A percentile compares a stretch with the other conserved stretches of the same genome.
phyloP scores from a whole-genome alignment of 441 rosid genomes.

The California macrophylla region DNA sequence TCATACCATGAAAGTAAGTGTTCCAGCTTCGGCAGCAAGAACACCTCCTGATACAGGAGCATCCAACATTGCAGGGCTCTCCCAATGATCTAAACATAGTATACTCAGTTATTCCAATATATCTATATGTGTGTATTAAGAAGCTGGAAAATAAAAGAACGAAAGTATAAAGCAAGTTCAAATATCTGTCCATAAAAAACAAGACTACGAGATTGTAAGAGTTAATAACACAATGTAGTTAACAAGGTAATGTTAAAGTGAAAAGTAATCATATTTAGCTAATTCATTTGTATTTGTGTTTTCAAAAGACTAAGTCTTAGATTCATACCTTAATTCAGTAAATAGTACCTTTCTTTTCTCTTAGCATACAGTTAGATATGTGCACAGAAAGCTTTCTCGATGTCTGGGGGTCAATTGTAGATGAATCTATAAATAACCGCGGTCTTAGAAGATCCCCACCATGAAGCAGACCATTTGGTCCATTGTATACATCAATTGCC shows the following conservation, averaged over 20 bases:
- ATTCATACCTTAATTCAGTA: slow-evolving; percentile 4
- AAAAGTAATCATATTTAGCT: not conserved
- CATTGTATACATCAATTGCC: slow-evolving; percentile 79
- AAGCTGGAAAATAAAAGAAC: not conserved
- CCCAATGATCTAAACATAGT: slow-evolving; percentile 37
- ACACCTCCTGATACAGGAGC: slow-evolving; percentile 97
- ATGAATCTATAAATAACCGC: slow-evolving; percentile 66
- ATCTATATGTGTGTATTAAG: not conserved
- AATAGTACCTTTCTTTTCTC: slow-evolving; percentile 45
- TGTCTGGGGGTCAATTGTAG: slow-evolving; percentile 80
- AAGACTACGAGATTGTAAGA: not conserved
- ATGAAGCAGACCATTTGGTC: slow-evolving; percentile 60
- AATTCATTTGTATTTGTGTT: not conserved
- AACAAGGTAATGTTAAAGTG: not conserved
- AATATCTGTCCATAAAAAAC: not conserved
- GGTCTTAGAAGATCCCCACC: slow-evolving; percentile 52
- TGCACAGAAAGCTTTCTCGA: slow-evolving; percentile 57
- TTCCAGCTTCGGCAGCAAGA: slow-evolving; percentile 73
- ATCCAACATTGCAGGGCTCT: slow-evolving; percentile 72
- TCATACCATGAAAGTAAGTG: slow-evolving; percentile 75
- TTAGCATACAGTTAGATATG: slow-evolving; percentile 45
- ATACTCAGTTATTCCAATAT: not conserved
- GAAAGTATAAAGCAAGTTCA: not conserved
- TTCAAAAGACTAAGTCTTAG: slow-evolving; percentile 2
- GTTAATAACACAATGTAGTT: not conserved